Conservation (phyloP, 2,329 filamentous ascomycete species). For the Aaosphaeria pasadenensis region DNA sequence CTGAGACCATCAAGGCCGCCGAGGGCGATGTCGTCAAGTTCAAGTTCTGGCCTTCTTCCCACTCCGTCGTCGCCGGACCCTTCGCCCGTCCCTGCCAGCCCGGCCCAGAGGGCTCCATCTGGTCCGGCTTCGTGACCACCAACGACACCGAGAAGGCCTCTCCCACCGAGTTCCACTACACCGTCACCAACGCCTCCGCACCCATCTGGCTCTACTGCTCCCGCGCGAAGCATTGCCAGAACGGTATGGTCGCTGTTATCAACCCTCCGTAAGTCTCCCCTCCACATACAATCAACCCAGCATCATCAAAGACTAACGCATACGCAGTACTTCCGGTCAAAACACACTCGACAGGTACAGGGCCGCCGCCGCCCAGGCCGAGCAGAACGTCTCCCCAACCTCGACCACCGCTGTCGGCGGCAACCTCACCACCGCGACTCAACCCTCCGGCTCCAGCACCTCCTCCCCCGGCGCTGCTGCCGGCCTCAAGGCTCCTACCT, state of each 20-base stretch:
- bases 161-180: slow-evolving; percentile 27
- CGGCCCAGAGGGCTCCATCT: slow-evolving; percentile 28
- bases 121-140: slow-evolving; percentile 35
- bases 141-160: slow-evolving; percentile 17
- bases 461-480: slow-evolving; percentile 24
- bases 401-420: slow-evolving; percentile 23
- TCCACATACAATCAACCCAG: background rate
- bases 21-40: slow-evolving; percentile 38
- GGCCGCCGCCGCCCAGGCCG: slow-evolving; percentile 12
- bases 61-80: slow-evolving; percentile 36
- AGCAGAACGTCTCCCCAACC: slow-evolving; percentile 11
- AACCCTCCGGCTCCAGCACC: slow-evolving; percentile 7
- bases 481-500: slow-evolving; percentile 17
- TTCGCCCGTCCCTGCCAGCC: slow-evolving; percentile 35
- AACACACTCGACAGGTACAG: slow-evolving; percentile 24
- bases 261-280: slow-evolving; percentile 32
- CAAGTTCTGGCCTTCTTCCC: slow-evolving; percentile 39
- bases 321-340: slow-evolving; percentile 13
- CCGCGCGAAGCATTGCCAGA: slow-evolving; percentile 37
- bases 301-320: slow-evolving; percentile 9
- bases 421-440: slow-evolving; percentile 12
- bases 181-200: slow-evolving; percentile 32
- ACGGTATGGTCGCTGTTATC: slow-evolving; percentile 40
- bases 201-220: slow-evolving; percentile 43
- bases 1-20: slow-evolving; percentile 30